Evolutionary conservation across 768 basidiomycete species (phyloP).

Genomic region (Crassisporium funariophilum): DNA sequence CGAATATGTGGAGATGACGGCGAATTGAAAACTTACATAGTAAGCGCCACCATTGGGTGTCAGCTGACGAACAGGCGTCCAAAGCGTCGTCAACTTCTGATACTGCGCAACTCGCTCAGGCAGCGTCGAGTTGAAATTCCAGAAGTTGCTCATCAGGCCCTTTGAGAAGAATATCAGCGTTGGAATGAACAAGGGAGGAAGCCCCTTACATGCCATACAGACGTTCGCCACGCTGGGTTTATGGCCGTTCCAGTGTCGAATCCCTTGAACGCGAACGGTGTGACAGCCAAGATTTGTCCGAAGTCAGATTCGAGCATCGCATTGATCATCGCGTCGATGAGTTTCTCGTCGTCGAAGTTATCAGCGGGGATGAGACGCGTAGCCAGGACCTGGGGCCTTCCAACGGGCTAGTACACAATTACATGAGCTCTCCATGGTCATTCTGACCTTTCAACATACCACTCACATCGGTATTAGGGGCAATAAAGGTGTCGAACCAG

Average conservation of each 20-base stretch:
- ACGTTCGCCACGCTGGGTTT: conserved; percentile 18
- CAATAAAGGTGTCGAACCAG: conserved; percentile 23
- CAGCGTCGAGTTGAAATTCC: conserved; percentile 20
- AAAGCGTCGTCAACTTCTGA: conserved; percentile 14
- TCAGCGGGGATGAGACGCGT: conserved; percentile 16
- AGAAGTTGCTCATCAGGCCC: conserved; percentile 17
- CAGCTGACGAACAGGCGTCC: conserved; percentile 14
- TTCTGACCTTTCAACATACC: background rate
- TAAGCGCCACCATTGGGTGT: conserved; percentile 17
- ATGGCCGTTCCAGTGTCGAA: conserved; percentile 20
- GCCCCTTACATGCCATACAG: conserved; percentile 20
- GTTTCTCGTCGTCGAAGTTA: conserved; percentile 10
- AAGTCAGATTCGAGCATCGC: conserved; percentile 23
- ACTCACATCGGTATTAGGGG: conserved; percentile 19
- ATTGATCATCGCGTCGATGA: conserved; percentile 16
- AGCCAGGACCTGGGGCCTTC: conserved; percentile 18
- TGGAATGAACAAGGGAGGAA: background rate
- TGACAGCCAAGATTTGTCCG: conserved; percentile 19
- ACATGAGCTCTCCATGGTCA: background rate
- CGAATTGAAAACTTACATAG: conserved; percentile 10
- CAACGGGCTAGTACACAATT: conserved; percentile 9
- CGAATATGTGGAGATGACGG: no score
- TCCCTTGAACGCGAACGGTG: conserved; percentile 17
- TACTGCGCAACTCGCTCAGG: conserved; percentile 12
- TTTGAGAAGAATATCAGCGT: background rate